Evolutionary conservation across 1,284 basidiomycete genomes (phyloP), one percentile per base, ranked within the genome.

Genomic region (Malassezia pachydermatis): DNA sequence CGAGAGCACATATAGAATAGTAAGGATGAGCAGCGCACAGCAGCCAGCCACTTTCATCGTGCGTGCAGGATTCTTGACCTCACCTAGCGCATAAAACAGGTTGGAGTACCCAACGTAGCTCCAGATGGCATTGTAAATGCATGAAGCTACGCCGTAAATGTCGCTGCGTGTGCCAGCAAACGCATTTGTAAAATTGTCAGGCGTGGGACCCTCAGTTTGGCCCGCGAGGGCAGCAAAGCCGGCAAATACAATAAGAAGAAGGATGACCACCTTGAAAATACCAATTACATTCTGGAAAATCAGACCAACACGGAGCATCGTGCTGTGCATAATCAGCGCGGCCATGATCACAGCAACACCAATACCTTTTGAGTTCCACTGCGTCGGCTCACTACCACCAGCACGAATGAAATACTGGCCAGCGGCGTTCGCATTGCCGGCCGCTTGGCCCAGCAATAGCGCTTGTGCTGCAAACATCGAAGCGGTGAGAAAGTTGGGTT

Each of bases 231-330:
- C 78, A 20, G 80, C 74, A n/a, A 83, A 61, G 0, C 83, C 76
- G 5, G 76, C 67, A n/a, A 78, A 51, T 0, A 78, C 76, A 45
- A 85, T 78, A 0, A 77, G 65, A 0, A 76, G 59, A n/a, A 85
- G 74, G 20, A 82, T 74, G 23, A 78, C 37, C 17, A 84, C 68
- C 59, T 84, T 84, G 71, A 81, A 78, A 27, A 76, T 56, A n/a
- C 81, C 82, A 1, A 85, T 75, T 0, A 71, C 51, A 58, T 85
- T 84, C 63, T 84, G 82, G 9, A 85, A 70, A 5, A 76, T 77
- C 0, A 85, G 57, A 1, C 84, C 84, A 68, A 76, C 77, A 34
- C 76, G 76, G 24, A 79, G 72, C 38, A 76, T 73, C 2, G 73
- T 76, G 3, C 80, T 79, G 54, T 85, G 84, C 2, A 81, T 72